Evolutionary conservation across 345 rosid species (phyloP).

Genomic region (Ceriops tagal): DNA sequence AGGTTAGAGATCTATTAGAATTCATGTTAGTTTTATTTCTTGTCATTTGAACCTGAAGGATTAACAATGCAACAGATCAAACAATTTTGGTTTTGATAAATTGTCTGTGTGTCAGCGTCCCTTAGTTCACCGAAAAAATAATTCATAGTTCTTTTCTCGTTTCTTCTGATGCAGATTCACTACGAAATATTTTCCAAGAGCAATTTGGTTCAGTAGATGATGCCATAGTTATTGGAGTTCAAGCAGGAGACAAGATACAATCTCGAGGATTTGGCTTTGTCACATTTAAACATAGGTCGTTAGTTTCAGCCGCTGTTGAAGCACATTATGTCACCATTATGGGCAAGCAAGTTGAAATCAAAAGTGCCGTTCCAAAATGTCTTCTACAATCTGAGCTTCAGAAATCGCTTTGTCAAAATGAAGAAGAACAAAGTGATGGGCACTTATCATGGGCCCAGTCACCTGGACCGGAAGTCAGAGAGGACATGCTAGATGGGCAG

Average conservation of each 20-base stretch:
- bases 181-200: constrained; percentile 35
- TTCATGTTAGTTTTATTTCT: background rate
- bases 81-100: background rate
- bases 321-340: constrained; percentile 37
- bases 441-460: constrained; percentile 13
- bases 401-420: constrained; percentile 22
- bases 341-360: constrained; percentile 60
- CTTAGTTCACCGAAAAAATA: background rate
- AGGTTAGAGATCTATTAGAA: constrained; percentile 32
- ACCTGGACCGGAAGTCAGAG: constrained; percentile 5
- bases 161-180: constrained; percentile 34
- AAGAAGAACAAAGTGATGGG: constrained; percentile 16
- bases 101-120: background rate
- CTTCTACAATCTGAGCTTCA: constrained; percentile 22
- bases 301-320: constrained; percentile 49
- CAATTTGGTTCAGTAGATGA: constrained; percentile 54
- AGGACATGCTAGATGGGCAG: background rate
- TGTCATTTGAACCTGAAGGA: background rate
- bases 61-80: background rate
- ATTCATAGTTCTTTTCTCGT: background rate
- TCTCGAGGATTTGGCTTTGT: constrained; percentile 63
- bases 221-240: constrained; percentile 34
- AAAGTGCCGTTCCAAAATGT: constrained; percentile 35
- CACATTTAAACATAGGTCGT: constrained; percentile 45
- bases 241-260: constrained; percentile 24